phyloP scores from a whole-genome alignment of 805 yeast genomes.

The Candida peoriensis region DNA sequence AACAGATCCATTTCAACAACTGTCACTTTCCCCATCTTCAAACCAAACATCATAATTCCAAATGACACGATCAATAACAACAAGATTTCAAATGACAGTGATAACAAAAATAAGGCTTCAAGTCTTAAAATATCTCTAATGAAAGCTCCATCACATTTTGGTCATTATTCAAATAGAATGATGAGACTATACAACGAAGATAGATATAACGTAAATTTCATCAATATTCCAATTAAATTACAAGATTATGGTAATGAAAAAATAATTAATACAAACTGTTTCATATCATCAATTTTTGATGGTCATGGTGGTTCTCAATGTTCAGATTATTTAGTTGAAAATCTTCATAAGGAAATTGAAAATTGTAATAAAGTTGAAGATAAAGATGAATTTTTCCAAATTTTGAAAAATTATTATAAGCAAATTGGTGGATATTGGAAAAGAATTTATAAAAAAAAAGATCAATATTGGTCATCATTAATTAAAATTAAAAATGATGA shows the following conservation, averaged over 20 bases:
- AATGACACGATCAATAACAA: no score
- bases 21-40: constrained; percentile 16
- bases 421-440: constrained; percentile 82
- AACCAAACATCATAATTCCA: not conserved
- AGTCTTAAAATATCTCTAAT: constrained; percentile 25
- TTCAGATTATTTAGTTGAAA: constrained; percentile 49
- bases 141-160: constrained; percentile 59
- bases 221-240: constrained; percentile 37
- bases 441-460: constrained; percentile 53
- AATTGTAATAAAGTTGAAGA: constrained; percentile 22
- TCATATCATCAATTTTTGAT: constrained; percentile 77
- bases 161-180: constrained; percentile 74
- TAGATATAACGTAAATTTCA: constrained; percentile 59
- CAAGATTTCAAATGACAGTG: no score
- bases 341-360: constrained; percentile 53
- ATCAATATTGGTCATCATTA: constrained; percentile 29
- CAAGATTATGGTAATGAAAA: constrained; percentile 22
- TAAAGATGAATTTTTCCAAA: constrained; percentile 31
- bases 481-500: constrained; percentile 19
- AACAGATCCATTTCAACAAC: constrained; percentile 14
- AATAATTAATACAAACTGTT: constrained; percentile 31
- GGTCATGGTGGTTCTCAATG: constrained; percentile 93
- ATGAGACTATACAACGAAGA: constrained; percentile 82
- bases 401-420: constrained; percentile 50
- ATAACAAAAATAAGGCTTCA: no score